These are phyloP conservation scores for Coffea humblotiana DNA, from an alignment of 305 asterid genomes.

Conservation along the genomic window DNA sequence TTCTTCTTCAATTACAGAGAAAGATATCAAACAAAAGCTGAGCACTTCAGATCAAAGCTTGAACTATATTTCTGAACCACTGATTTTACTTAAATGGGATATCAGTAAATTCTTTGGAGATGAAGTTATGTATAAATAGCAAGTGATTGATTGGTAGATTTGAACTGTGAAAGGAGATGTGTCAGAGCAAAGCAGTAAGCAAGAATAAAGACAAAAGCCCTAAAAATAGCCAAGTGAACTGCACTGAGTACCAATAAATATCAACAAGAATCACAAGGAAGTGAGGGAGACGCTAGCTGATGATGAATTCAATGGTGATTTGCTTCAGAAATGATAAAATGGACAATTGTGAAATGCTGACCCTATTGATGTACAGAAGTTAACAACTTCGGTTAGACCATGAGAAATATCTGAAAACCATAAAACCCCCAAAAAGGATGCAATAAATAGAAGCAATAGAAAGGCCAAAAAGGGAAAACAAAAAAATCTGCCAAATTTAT, in stretches of 20 bases:
- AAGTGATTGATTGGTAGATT: conserved; percentile 20
- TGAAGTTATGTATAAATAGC: neutral
- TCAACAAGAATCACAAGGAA: conserved; percentile 33
- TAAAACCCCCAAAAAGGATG: conserved; percentile 31
- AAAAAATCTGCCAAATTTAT: conserved; percentile 13
- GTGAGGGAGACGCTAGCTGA: conserved; percentile 23
- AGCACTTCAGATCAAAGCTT: conserved; percentile 14
- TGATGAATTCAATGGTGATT: conserved; percentile 36
- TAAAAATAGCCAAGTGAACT: conserved; percentile 24
- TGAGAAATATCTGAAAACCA: conserved; percentile 63
- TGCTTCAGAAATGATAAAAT: conserved; percentile 35
- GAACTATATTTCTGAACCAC: neutral
- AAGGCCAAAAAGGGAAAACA: conserved; percentile 14
- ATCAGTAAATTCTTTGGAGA: conserved; percentile 1
- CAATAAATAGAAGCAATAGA: conserved; percentile 35
- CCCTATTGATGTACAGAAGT: conserved; percentile 38
- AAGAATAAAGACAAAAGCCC: conserved; percentile 26
- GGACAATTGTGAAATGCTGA: conserved; percentile 40
- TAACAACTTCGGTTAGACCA: conserved; percentile 33
- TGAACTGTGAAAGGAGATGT: conserved; percentile 19
- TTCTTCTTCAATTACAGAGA: conserved; percentile 4
- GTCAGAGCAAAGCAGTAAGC: conserved; percentile 23
- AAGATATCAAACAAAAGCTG: conserved; percentile 12
- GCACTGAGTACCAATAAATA: conserved; percentile 25
- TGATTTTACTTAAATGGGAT: conserved; percentile 4